Conservation (phyloP, 1,284 basidiomycete genomes). For the Flammula alnicola region DNA sequence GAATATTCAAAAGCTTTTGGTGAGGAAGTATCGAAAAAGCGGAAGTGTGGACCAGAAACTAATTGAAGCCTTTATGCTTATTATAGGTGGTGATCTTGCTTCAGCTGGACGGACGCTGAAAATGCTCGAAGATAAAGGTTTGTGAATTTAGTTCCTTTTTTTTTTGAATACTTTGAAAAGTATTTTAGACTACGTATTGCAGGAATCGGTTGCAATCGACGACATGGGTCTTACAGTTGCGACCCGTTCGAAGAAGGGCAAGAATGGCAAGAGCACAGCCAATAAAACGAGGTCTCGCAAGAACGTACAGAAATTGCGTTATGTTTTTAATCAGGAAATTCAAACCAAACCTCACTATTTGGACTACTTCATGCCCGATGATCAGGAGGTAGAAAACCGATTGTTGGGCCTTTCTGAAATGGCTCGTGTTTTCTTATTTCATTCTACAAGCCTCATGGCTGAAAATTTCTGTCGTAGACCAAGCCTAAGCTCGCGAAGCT, state of each 20-base stretch:
- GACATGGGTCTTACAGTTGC: constrained; percentile 52
- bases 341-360: constrained; percentile 51
- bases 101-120: constrained; percentile 67
- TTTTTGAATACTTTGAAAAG: constrained; percentile 11
- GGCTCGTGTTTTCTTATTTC: constrained; percentile 41
- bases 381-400: constrained; percentile 58
- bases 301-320: constrained; percentile 59
- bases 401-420: constrained; percentile 61
- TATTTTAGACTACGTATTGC: constrained; percentile 61
- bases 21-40: constrained; percentile 31
- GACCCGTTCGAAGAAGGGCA: constrained; percentile 42
- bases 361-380: constrained; percentile 68
- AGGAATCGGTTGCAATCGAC: constrained; percentile 52
- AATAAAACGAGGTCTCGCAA: constrained; percentile 50
- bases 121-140: constrained; percentile 73
- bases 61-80: neutral
- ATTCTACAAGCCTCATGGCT: constrained; percentile 14
- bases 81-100: constrained; percentile 55
- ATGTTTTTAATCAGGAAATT: constrained; percentile 56
- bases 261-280: constrained; percentile 43
- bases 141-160: constrained; percentile 1
- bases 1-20: constrained; percentile 67
- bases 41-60: constrained; percentile 18
- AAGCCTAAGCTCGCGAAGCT: constrained; percentile 15
- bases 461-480: constrained; percentile 29